Percentiles rank a stretch among this genome's conserved stretches.
These are phyloP conservation scores for Eleusine indica DNA, from an alignment of 176 grass and related monocot species.

Conservation along the genomic window DNA sequence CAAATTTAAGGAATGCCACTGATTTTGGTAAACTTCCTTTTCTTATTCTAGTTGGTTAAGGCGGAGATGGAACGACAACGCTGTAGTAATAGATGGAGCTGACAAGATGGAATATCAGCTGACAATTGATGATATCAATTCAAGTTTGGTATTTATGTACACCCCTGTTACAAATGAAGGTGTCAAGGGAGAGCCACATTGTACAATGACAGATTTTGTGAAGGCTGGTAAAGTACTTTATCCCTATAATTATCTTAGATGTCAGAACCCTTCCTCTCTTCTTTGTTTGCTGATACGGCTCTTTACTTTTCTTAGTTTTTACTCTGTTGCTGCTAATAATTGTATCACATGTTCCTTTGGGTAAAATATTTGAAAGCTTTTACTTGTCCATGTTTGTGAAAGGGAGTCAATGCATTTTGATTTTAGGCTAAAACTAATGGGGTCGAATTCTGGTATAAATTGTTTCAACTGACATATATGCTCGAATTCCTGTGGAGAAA, in stretches of 20 bases:
- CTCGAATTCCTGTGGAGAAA: too few relatives aligned
- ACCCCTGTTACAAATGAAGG: slow-evolving; percentile 85
- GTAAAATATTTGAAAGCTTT: too few relatives aligned
- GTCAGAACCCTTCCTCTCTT: background rate
- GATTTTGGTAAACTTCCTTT: slow-evolving; percentile 35
- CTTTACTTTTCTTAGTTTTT: background rate
- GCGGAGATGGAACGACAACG: slow-evolving; percentile 68
- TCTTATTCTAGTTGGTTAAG: slow-evolving; percentile 74
- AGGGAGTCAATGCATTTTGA: too few relatives aligned
- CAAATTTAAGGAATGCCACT: slow-evolving; percentile 8
- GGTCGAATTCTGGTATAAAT: too few relatives aligned
- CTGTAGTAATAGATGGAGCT: slow-evolving; percentile 69
- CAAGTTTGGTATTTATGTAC: slow-evolving; percentile 93
- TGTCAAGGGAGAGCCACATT: slow-evolving; percentile 76
- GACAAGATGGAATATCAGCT: slow-evolving; percentile 80
- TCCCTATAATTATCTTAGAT: background rate
- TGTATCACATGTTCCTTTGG: too few relatives aligned
- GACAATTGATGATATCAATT: slow-evolving; percentile 79
- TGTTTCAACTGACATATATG: too few relatives aligned
- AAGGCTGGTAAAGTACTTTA: slow-evolving; percentile 70
- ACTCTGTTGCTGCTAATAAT: slow-evolving; percentile 12
- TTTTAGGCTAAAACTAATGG: too few relatives aligned
- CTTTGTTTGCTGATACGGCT: background rate
- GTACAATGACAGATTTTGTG: slow-evolving; percentile 82
- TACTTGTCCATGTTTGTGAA: too few relatives aligned